Percentiles rank a stretch among this genome's conserved stretches.
Conservation (phyloP, 805 yeast genomes). For the Candida silvatica region DNA sequence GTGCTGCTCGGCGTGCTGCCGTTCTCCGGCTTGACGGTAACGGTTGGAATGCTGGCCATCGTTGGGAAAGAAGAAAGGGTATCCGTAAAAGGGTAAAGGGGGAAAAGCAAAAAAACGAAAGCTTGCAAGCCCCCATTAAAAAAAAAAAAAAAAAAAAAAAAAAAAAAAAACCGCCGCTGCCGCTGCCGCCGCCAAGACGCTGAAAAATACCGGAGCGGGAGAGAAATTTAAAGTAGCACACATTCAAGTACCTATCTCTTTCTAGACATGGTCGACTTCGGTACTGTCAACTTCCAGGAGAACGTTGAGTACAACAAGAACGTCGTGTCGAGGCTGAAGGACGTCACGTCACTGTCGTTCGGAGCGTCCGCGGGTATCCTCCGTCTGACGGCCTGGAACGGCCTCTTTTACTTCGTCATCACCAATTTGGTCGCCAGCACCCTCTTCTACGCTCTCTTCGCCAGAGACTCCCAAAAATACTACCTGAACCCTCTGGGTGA, state of each 20-base stretch:
- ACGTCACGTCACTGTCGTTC: conserved; percentile 37
- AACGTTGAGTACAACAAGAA: conserved; percentile 10
- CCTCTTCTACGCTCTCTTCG: conserved; percentile 24
- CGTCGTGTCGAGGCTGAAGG: conserved; percentile 20
- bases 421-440: conserved; percentile 26
- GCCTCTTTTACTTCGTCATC: conserved; percentile 35
- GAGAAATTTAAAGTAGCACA: too few species aligned
- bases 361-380: conserved; percentile 52
- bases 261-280: too few species aligned
- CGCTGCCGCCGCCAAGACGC: too few species aligned
- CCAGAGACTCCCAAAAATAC: conserved; percentile 17
- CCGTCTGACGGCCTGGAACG: conserved; percentile 38
- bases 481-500: conserved; percentile 31
- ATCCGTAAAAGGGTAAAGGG: background rate
- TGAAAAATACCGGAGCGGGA: too few species aligned
- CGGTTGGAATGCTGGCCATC: background rate
- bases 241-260: too few species aligned
- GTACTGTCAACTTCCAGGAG: background rate
- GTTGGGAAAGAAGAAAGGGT: background rate
- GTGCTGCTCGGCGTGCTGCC: background rate
- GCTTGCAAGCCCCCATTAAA: too few species aligned
- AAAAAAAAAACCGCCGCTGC: too few species aligned
- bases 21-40: background rate
- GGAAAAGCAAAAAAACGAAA: too few species aligned
- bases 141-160: too few species aligned